Conservation (phyloP, 306 rosid genomes). For the Luffa aegyptiaca region DNA sequence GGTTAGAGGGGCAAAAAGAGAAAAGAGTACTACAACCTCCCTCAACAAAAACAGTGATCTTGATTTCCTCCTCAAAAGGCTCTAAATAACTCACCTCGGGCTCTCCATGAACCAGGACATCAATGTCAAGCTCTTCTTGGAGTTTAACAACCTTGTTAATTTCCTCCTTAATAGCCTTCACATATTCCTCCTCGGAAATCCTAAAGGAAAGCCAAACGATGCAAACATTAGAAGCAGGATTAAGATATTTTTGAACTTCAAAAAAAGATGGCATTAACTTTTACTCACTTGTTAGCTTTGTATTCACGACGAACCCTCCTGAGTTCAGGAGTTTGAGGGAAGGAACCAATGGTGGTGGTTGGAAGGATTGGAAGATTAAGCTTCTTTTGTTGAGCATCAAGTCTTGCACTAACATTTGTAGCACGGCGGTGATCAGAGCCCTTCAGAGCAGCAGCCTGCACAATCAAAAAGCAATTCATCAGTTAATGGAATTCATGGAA, state of each 20-base stretch:
- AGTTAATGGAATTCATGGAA: neutral
- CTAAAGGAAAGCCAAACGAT: constrained; percentile 22
- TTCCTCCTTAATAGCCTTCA: constrained; percentile 56
- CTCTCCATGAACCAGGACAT: constrained; percentile 83
- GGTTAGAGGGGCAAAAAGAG: neutral
- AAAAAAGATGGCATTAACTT: too few relatives aligned
- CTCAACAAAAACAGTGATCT: neutral
- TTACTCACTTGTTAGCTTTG: too few relatives aligned
- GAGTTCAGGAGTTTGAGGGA: too few relatives aligned
- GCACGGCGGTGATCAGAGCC: constrained; percentile 60
- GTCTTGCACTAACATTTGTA: constrained; percentile 36
- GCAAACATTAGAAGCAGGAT: neutral
- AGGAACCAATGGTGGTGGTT: too few relatives aligned
- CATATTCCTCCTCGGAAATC: constrained; percentile 55
- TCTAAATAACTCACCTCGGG: constrained; percentile 57
- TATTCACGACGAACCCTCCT: too few relatives aligned
- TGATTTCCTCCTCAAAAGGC: neutral
- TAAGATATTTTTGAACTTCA: neutral
- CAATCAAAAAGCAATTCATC: constrained; percentile 14
- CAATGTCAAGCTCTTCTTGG: constrained; percentile 86
- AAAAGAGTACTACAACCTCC: neutral
- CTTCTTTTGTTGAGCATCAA: too few relatives aligned
- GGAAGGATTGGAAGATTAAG: too few relatives aligned
- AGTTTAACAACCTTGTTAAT: constrained; percentile 63
- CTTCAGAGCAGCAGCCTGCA: constrained; percentile 69